phyloP scores from a whole-genome alignment of 495 filamentous ascomycete species.

The Podospora pseudopauciseta region DNA sequence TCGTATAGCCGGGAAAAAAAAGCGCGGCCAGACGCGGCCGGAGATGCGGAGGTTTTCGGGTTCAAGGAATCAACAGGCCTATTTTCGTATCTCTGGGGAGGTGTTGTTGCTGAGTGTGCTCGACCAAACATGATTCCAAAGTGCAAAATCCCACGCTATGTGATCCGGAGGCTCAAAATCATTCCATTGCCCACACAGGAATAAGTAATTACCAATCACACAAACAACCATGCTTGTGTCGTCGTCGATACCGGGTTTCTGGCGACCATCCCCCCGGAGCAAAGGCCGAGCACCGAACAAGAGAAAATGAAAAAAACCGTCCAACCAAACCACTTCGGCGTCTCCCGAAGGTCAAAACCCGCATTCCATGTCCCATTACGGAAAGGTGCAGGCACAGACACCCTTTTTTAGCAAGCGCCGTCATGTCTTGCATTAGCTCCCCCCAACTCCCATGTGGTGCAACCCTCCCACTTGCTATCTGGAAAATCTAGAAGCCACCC shows the following conservation, averaged over 20 bases:
- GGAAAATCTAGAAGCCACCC: background rate
- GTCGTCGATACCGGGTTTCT: background rate
- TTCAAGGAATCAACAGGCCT: background rate
- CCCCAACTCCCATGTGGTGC: slow-evolving; percentile 7
- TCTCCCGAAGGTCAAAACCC: slow-evolving; percentile 9
- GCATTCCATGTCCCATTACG: slow-evolving; percentile 3
- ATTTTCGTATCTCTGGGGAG: no score
- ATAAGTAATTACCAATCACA: background rate
- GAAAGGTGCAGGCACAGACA: slow-evolving; percentile 1
- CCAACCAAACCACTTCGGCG: slow-evolving; percentile 7
- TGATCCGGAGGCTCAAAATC: background rate
- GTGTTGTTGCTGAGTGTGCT: background rate
- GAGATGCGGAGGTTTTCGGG: background rate
- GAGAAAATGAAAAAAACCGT: background rate
- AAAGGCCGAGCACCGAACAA: slow-evolving; percentile 12
- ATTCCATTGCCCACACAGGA: background rate
- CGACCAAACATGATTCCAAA: background rate
- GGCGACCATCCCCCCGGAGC: background rate
- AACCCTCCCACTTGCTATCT: background rate
- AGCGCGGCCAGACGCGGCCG: background rate
- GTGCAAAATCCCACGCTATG: background rate
- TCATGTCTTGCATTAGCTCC: slow-evolving; percentile 17
- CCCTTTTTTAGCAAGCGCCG: slow-evolving; percentile 13
- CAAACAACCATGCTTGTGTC: background rate
- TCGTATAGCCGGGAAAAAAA: background rate